A percentile compares a stretch with the other conserved stretches of the same genome.
phyloP scores from a whole-genome alignment of 352 stramenopile species.

The Thalassiosira exigua region DNA sequence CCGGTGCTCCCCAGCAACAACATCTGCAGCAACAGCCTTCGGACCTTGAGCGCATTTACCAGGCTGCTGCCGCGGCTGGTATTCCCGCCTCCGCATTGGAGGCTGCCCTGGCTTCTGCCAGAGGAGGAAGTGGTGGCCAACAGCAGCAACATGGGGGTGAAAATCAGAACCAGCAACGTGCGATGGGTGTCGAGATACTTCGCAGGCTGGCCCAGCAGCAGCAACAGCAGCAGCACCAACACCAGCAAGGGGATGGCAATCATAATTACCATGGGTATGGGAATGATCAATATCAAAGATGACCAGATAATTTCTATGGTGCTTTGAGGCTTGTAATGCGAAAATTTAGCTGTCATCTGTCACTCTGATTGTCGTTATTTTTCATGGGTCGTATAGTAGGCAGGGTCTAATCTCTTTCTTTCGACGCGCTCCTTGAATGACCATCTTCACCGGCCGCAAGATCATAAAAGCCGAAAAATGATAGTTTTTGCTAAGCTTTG shows the following conservation, averaged over 20 bases:
- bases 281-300: neutral
- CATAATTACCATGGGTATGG: slow-evolving; percentile 21
- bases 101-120: slow-evolving; percentile 27
- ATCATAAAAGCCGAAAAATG: too few species aligned
- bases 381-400: too few species aligned
- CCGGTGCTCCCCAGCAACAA: slow-evolving; percentile 18
- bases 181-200: slow-evolving; percentile 43
- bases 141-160: slow-evolving; percentile 18
- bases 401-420: too few species aligned
- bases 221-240: slow-evolving; percentile 34
- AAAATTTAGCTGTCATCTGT: too few species aligned
- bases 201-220: slow-evolving; percentile 29
- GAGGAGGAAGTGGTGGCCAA: slow-evolving; percentile 4
- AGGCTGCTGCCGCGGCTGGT: slow-evolving; percentile 42
- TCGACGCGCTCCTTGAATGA: too few species aligned
- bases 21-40: slow-evolving; percentile 10
- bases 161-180: slow-evolving; percentile 30
- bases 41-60: slow-evolving; percentile 49
- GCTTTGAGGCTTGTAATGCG: too few species aligned
- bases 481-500: too few species aligned
- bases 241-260: slow-evolving; percentile 15
- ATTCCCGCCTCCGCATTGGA: slow-evolving; percentile 50
- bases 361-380: too few species aligned
- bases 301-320: neutral
- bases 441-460: too few species aligned